Conservation (phyloP, 2,329 filamentous ascomycete genomes). For the Thermoascus crustaceus region DNA sequence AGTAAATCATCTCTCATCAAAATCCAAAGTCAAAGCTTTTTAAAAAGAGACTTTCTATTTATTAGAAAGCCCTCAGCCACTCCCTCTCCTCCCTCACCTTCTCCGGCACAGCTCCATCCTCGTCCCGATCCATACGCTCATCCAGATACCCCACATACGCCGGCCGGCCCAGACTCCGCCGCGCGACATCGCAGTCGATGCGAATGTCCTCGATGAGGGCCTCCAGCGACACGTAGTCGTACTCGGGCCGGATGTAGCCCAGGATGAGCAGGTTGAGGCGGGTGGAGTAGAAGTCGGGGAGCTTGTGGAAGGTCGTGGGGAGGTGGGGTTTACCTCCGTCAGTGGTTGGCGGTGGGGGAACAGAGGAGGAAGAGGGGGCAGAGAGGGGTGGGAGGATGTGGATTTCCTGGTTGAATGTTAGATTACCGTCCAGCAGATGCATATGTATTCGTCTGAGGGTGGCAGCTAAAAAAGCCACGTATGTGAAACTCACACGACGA, state of each 20-base stretch:
- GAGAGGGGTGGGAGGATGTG: constrained; percentile 74
- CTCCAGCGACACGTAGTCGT: constrained; percentile 77
- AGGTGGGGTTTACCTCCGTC: not conserved
- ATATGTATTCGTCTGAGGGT: no score
- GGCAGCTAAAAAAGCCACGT: no score
- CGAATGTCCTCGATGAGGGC: constrained; percentile 81
- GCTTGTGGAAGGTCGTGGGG: constrained; percentile 23
- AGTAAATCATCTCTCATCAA: no score
- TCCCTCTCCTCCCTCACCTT: constrained; percentile 21
- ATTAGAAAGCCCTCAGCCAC: constrained; percentile 31
- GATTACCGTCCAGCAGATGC: no score
- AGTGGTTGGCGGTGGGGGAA: constrained; percentile 26
- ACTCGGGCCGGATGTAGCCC: constrained; percentile 83
- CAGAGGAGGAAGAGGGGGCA: constrained; percentile 62
- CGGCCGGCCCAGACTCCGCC: constrained; percentile 59
- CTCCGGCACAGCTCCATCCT: constrained; percentile 18
- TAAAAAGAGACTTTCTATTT: no score
- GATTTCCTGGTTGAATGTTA: constrained; percentile 51
- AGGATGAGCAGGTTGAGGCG: constrained; percentile 72
- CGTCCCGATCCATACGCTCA: constrained; percentile 31
- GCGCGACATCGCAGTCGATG: constrained; percentile 77
- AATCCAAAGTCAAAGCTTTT: no score
- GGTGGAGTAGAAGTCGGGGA: constrained; percentile 73
- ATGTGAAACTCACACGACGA: no score
- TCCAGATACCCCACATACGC: constrained; percentile 48